Base-by-base conservation (phyloP, 179 eudicot genomes). In the Gypsophila paniculata region DNA sequence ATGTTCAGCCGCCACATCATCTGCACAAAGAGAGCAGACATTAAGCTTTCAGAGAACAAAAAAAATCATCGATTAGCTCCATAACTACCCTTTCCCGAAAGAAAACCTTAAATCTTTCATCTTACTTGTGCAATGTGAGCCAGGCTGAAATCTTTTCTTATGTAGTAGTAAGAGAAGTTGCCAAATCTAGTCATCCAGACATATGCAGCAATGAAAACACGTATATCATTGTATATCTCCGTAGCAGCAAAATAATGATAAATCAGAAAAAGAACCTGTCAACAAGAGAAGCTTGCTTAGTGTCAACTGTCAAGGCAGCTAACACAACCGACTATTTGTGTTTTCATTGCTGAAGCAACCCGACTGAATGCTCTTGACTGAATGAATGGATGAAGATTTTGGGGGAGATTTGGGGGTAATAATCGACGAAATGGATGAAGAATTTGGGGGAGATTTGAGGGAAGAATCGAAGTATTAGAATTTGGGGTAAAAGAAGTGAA, bases 1-100 rank as follows among this genome's bases (percentile, higher is more conserved):
- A 91, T 96, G 46, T 88, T 94, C 64, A 94, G 86, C 82, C 97
- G 86, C 99, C 99, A 94, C 97, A 94, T 91, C 99, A 91, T 91
- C 99, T 94, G 94, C 96, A 88, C 19, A 36, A 48, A 68, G 57
- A 61, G 54, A 44, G 23, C 25, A 64, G 17, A 58, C 2, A 54
- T 19, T 57, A 69, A 62, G 44, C 29, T n/a, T 66, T 4, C 18
- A 38, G 26, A 51, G 34, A 29, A 29, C 17, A 52, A 75, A 38
- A 38, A 11, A 10, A 48, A 52, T 42, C 21, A 67, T 32, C 12
- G 18, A 10, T 12, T n/a, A 61, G 39, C 12, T 4, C 34, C 34
- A 4, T 29, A 25, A 63, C 9, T 23, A 25, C 54, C 39, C 13
- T 32, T 2, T 44, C 46, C 13, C 13, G 10, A 29, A 29, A 29